Conservation (phyloP, 2,329 filamentous ascomycete genomes). For the Elsinoe ampelina region DNA sequence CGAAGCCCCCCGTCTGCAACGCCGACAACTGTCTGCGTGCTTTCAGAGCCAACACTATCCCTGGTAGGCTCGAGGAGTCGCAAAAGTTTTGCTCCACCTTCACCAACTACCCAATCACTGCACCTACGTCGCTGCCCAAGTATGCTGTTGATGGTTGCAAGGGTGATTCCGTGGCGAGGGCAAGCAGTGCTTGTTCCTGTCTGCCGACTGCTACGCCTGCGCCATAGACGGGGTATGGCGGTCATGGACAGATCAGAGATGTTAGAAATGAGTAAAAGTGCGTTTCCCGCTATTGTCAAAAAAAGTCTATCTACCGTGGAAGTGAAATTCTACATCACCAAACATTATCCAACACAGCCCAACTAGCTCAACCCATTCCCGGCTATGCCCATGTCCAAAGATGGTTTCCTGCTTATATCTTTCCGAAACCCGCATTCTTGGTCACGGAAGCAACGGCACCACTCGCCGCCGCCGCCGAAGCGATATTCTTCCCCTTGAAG, state of each 20-base stretch:
- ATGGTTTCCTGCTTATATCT: slow-evolving; percentile 15
- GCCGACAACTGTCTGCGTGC: slow-evolving; percentile 7
- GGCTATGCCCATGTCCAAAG: no score
- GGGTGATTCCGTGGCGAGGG: neutral
- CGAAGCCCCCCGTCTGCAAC: neutral
- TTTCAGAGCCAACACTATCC: neutral
- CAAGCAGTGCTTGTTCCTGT: slow-evolving; percentile 1
- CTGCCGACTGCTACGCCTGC: neutral
- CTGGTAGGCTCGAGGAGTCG: neutral
- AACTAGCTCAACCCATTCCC: no score
- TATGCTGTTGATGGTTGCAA: neutral
- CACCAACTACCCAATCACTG: neutral
- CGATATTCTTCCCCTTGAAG: slow-evolving; percentile 47
- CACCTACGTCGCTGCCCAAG: neutral
- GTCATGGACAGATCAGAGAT: neutral
- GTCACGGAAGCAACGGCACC: slow-evolving; percentile 15
- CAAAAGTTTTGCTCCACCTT: slow-evolving; percentile 9
- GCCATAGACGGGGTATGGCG: neutral
- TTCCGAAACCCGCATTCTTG: slow-evolving; percentile 40
- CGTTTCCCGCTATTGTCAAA: neutral
- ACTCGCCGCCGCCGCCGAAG: slow-evolving; percentile 33
- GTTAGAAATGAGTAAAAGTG: neutral
- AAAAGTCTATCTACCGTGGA: neutral
- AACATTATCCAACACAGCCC: no score
- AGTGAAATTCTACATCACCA: no score